Base-by-base conservation (phyloP, 768 basidiomycete genomes). In the Pulveroboletus sp. region DNA sequence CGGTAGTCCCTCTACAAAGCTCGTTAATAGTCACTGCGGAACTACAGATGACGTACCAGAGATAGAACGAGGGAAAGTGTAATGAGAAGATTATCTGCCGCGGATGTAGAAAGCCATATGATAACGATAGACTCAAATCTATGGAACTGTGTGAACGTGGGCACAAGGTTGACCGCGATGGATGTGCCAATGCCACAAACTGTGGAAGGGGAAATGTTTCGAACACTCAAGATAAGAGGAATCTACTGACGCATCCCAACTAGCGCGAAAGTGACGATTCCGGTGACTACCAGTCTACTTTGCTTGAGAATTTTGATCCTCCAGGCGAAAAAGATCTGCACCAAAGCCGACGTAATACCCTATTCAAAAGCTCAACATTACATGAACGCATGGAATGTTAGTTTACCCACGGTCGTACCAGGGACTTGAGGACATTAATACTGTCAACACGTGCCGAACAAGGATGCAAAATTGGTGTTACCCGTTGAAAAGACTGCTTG, bases 11-110 rank as follows among this genome's bases (percentile, higher is more conserved):
- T 60, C 78, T 79, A 47, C 21, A 28, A 18, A 39, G 9, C 1
- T 55, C 15, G 50, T 42, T 18, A 43, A 41, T 14, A n/a, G n/a
- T 21, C 6, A 33, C 27, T 7, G 8, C 28, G 28, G 14, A n/a
- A 24, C 30, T 44, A 15, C 2, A 21, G 15, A 42, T 18, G 30
- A 60, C 72, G 18, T 51, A 77, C 79, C 62, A 81, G 59, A 33
- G 68, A 72, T 42, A 66, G 56, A 7, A 73, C 72, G 6, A 81
- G 67, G 1, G 69, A 53, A 0, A 59, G 47, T 1, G 80, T 74
- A 43, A 82, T 81, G 9, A 78, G 53, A 8, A 75, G 54, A 57
- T 81, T 81, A 10, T 73, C 71, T 10, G 70, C 61, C 6, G 73
- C 73, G 11, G 76, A 70, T 0, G 73, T 59, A 15, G 71, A 56